Base-by-base conservation (phyloP, 2,329 filamentous ascomycete species). In the Metarhizium anisopliae region DNA sequence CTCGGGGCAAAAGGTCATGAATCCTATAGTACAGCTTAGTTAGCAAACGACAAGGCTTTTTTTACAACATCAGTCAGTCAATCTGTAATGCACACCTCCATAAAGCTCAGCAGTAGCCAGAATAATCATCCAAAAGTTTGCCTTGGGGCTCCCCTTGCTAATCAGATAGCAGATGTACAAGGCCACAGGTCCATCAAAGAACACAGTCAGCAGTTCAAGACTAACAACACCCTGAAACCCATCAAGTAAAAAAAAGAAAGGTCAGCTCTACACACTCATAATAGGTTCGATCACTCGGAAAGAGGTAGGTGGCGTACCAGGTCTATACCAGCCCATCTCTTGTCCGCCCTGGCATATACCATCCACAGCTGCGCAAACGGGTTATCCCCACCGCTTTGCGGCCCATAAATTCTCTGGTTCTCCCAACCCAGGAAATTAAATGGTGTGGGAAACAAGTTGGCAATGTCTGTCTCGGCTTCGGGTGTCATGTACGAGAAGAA, bases 1-100 rank as follows among this genome's bases (percentile, higher is more conserved):
- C 69, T 87, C 84, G 13, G 84, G 84, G 68, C 80, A 83, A 66
- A 87, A 87, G 0, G 84, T 87, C 80, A 87, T 86, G 71, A 84
- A 87, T 18, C 84, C 81, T 82, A 25, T 25, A 4, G 4, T 1
- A 25, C 4, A 25, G 4, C 3, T 25, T 25, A 3, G 25, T 25
- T 25, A 25, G 25, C 25, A 25, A 18, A n/a, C n/a, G n/a, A n/a
- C n/a, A n/a, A n/a, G n/a, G n/a, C n/a, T n/a, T n/a, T n/a, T n/a
- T 25, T 25, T 25, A 25, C 1, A 25, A 25, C 25, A 25, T 25
- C 25, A 25, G 4, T 25, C 25, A 4, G 25, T 25, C 25, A 25
- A 25, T 25, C 25, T 25, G 25, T 25, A 25, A 25, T 25, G 25
- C 25, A 25, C 64, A 80, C 79, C 82, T 60, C 84, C 84, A 61